Conservation (phyloP, 2,329 filamentous ascomycete species). For the Fusarium pseudograminearum region DNA sequence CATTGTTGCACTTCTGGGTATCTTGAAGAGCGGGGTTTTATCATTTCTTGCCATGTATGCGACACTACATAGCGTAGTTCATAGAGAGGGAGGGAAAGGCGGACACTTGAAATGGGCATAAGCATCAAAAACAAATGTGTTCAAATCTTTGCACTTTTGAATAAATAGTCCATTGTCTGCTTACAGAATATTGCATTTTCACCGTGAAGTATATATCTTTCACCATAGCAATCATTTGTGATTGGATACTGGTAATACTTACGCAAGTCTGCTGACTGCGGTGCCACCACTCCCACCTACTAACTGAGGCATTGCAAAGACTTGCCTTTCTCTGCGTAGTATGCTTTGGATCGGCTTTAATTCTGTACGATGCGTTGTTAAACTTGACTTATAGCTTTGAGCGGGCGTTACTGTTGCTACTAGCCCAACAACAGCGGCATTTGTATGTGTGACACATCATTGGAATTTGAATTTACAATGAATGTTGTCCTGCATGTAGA, state of each 20-base stretch:
- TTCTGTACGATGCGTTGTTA: constrained; percentile 4
- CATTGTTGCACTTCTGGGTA: constrained; percentile 25
- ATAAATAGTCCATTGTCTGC: background rate
- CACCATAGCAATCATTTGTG: background rate
- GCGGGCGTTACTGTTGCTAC: background rate
- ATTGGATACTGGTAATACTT: background rate
- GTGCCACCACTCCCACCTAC: background rate
- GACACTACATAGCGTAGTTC: constrained; percentile 1
- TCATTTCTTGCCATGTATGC: constrained; percentile 4
- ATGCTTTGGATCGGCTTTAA: background rate
- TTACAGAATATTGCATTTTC: background rate
- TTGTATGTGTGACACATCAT: background rate
- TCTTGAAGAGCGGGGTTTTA: constrained; percentile 8
- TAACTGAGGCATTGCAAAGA: background rate
- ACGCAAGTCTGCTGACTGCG: background rate
- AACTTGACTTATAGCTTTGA: background rate
- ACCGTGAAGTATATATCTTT: background rate
- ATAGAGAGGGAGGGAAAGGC: background rate
- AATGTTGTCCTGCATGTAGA: background rate
- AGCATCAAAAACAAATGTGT: background rate
- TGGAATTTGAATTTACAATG: constrained; percentile 19
- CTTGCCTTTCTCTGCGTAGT: background rate
- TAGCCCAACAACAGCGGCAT: background rate
- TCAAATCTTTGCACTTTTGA: constrained; percentile 8
- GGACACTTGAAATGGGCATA: constrained; percentile 13